phyloP scores from a whole-genome alignment of 768 basidiomycete genomes.

The Lactifluus pinguis region DNA sequence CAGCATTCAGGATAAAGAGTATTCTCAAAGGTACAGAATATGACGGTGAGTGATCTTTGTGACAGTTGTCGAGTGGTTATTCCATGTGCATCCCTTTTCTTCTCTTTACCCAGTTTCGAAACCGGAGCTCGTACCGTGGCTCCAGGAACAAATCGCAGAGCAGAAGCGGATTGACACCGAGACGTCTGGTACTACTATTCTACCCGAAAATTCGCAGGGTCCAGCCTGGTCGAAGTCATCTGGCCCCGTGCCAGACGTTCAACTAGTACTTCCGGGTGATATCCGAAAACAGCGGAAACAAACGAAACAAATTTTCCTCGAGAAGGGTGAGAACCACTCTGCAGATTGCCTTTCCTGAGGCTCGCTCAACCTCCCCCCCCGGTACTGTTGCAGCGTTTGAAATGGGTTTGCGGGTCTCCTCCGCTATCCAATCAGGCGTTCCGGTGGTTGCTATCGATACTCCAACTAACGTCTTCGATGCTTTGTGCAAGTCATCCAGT shows the following conservation, averaged over 20 bases:
- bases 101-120: constrained; percentile 37
- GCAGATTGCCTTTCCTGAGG: not conserved
- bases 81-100: constrained; percentile 1
- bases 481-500: constrained; percentile 42
- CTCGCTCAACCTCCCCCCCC: not conserved
- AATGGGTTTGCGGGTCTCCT: constrained; percentile 46
- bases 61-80: not conserved
- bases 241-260: constrained; percentile 37
- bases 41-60: constrained; percentile 41
- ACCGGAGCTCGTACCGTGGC: constrained; percentile 64
- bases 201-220: constrained; percentile 32
- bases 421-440: constrained; percentile 48
- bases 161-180: constrained; percentile 66
- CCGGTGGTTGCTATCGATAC: constrained; percentile 72
- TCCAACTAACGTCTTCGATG: constrained; percentile 47
- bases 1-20: constrained; percentile 76
- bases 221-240: constrained; percentile 30
- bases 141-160: constrained; percentile 70
- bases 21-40: constrained; percentile 70
- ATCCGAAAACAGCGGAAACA: constrained; percentile 67
- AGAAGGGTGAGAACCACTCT: constrained; percentile 42
- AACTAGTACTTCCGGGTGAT: constrained; percentile 59
- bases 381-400: constrained; percentile 47
- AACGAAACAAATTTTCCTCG: constrained; percentile 58
- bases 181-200: constrained; percentile 46